These are phyloP conservation scores for Flaveria brownii DNA, from an alignment of 129 eudicot genomes.

Conservation along the genomic window DNA sequence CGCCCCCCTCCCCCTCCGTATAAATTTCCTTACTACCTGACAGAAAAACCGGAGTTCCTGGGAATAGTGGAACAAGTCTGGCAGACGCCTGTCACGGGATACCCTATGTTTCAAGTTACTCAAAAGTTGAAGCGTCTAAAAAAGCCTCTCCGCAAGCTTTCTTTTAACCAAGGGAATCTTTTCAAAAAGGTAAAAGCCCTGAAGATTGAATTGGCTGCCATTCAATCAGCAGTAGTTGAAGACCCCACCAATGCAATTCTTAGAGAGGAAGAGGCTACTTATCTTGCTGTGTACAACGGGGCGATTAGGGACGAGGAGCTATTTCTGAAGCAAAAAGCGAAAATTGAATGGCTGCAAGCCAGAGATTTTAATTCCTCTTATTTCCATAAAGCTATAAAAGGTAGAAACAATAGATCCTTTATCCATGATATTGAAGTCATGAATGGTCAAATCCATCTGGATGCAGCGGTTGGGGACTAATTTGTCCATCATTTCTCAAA, in stretches of 20 bases:
- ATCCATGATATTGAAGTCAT: too few species aligned
- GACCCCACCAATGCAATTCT: background rate
- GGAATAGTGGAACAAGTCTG: background rate
- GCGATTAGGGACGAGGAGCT: background rate
- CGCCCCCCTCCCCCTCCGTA: background rate
- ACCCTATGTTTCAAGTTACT: background rate
- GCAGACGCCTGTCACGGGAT: background rate
- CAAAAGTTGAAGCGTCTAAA: too few species aligned
- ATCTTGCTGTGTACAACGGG: background rate
- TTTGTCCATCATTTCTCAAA: too few species aligned
- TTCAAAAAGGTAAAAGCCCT: background rate
- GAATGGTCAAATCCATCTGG: too few species aligned
- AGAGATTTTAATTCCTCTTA: too few species aligned
- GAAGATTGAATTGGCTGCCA: background rate
- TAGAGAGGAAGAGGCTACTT: background rate
- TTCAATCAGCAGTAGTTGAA: background rate
- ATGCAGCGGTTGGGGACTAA: too few species aligned
- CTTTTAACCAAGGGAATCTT: background rate
- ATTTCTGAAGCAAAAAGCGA: too few species aligned
- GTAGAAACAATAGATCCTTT: too few species aligned
- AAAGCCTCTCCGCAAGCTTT: background rate
- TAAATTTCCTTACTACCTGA: background rate
- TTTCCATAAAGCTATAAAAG: too few species aligned
- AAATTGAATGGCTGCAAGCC: too few species aligned
- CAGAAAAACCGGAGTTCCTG: background rate